Percentiles rank a stretch among this genome's conserved stretches.
Evolutionary conservation across 345 rosid species (phyloP).

Genomic region (Eucalyptus globulus): DNA sequence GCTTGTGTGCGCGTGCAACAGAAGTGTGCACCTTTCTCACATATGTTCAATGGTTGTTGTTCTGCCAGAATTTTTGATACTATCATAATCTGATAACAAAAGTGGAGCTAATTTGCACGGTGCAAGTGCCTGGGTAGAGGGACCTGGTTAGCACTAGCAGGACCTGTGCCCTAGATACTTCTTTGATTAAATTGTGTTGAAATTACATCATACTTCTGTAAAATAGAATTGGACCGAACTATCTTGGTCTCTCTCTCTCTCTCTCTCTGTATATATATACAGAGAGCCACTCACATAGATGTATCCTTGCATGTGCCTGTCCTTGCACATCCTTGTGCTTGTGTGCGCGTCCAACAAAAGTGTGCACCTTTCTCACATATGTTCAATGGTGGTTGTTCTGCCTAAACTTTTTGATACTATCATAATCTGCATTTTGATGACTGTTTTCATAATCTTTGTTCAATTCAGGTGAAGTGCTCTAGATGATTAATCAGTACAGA

Average conservation of each 20-base stretch:
- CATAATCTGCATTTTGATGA: background rate
- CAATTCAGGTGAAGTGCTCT: background rate
- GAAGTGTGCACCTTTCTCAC: background rate
- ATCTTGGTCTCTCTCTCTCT: background rate
- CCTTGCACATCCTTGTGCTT: background rate
- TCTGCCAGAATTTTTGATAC: background rate
- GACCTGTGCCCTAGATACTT: background rate
- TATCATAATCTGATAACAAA: background rate
- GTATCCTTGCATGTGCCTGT: background rate
- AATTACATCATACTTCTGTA: background rate
- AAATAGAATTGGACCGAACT: background rate
- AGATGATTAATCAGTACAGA: background rate
- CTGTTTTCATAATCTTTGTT: background rate
- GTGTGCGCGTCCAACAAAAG: background rate
- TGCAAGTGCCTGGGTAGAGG: background rate
- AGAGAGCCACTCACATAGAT: background rate
- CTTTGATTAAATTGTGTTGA: background rate
- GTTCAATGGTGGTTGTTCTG: background rate
- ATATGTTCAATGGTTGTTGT: background rate
- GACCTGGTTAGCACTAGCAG: background rate
- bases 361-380: background rate
- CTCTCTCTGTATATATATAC: background rate
- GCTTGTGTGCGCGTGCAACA: background rate
- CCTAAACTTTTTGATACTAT: background rate
- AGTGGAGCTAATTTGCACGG: background rate